Evolutionary conservation across 352 stramenopile species (phyloP).

Genomic region (Globisporangium orthogonon): DNA sequence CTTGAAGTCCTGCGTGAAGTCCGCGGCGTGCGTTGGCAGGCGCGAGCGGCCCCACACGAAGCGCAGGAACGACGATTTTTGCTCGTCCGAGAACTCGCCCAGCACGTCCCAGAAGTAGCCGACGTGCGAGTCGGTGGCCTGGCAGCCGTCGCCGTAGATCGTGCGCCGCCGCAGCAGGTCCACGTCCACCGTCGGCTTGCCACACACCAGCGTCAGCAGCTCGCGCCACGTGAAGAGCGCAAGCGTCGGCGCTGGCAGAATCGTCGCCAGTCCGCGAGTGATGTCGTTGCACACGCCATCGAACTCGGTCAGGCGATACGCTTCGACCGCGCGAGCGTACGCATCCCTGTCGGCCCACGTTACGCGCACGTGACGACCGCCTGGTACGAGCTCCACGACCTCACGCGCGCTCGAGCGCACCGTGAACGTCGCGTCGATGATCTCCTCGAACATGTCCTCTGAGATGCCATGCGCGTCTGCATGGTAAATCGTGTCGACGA

Average conservation of each 20-base stretch:
- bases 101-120: conserved; percentile 90
- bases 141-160: conserved; percentile 88
- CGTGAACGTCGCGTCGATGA: conserved; percentile 88
- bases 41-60: conserved; percentile 87
- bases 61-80: conserved; percentile 87
- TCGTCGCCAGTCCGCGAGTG: conserved; percentile 76
- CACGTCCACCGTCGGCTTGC: conserved; percentile 86
- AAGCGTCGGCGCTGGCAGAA: conserved; percentile 74
- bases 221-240: conserved; percentile 87
- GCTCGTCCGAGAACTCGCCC: conserved; percentile 78
- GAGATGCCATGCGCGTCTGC: conserved; percentile 75
- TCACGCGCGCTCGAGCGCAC: conserved; percentile 79
- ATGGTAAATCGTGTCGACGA: conserved; percentile 87
- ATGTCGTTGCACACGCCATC: conserved; percentile 67
- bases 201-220: conserved; percentile 85
- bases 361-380: conserved; percentile 73
- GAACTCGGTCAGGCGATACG: conserved; percentile 80
- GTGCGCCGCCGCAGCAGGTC: conserved; percentile 77
- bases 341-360: conserved; percentile 87
- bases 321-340: conserved; percentile 75
- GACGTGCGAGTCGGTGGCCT: conserved; percentile 82
- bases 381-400: conserved; percentile 75
- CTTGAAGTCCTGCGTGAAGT: conserved; percentile 90
- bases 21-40: conserved; percentile 81
- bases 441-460: conserved; percentile 85